Evolutionary conservation across 768 basidiomycete genomes (phyloP), one percentile per base, ranked within the genome.

Genomic region (Russula brevipes): DNA sequence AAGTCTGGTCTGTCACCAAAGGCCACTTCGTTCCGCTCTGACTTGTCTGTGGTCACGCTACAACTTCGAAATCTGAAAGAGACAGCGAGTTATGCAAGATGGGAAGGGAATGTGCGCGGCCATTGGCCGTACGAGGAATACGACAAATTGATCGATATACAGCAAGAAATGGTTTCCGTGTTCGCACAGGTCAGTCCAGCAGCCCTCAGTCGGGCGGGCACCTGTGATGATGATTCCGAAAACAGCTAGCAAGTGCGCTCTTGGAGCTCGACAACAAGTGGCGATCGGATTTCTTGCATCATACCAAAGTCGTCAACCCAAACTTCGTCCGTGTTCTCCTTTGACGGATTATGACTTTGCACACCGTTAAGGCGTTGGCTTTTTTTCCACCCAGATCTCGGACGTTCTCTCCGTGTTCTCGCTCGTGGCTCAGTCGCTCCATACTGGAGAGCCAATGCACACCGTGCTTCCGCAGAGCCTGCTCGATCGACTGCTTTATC

Each of bases 111-210:
- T 60, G 69, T 81, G 11, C 72, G 81, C 5, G 85, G 85, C 8
- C 76, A 74, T 19, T 86, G 83, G 83, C 81, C 83, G 2, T 69
- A 71, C 38, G 72, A 77, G 30, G 76, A 81, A 60, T 85, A 85
- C 63, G 69, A 70, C 38, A 71, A 71, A 19, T 66, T 85, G 5
- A 64, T 78, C 17, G 72, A 74, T 30, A 65, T 77, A 1, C 75
- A 84, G 70, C 61, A 68, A 8, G 77, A 80, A 36, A 76, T 84
- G 70, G 63, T 81, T 16, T 61, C 69, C 1, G 71, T 71, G 50
- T 69, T 80, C n/a, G 71, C 74, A 0, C 75, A 77, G 71, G 79
- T 78, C 41, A 12, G 68, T 68, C 10, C 1, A 14, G 17, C 1
- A 14, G 17, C 12, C 64, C 38, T 49, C 16, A 39, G 68, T 41